Base-by-base conservation (phyloP, 371 early-diverging fungal genomes). In the Actinomortierella ambigua region DNA sequence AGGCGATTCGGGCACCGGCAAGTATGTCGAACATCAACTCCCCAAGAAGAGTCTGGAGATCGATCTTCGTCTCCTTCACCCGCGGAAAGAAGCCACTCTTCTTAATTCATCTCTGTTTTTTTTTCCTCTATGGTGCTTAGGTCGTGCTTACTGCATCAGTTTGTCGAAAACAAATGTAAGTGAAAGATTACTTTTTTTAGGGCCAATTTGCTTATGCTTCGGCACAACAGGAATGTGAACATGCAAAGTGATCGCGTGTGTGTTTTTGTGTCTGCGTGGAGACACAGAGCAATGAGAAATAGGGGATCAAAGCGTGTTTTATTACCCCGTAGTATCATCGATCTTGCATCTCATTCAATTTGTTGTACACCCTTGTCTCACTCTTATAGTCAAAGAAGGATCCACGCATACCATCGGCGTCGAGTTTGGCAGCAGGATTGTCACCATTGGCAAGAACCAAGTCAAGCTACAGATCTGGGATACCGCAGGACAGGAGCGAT, bases 401-500 rank as follows among this genome's bases (percentile, higher is more conserved):
- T 84, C 84, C 34, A 81, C 84, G 9, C 88, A 86, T 53, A 89
- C 89, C 51, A 89, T 89, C 61, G 89, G 88, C 28, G 88, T 88
- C 75, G 88, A 88, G 55, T 89, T 89, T 51, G 88, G 87, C 22
- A 86, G 85, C 56, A 83, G 84, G 53, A 83, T 88, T 51, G 79
- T 89, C 50, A 82, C 81, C 54, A 85, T 92, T 46, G 87, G 82
- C 46, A 80, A 84, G 69, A 83, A 84, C 60, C 80, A 77, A 18
- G 82, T 90, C 56, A 92, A 91, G 66, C 73, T 92, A 28, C 95
- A 93, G 69, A 88, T 94, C 57, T 93, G 93, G 93, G 93, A 90
- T 62, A 94, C 93, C 34, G 93, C 94, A 46, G 95, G 95, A 34
- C 95, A 94, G 73, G 94, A 94, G 70, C 84, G 93, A 52, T 94